Base-by-base conservation (phyloP, 2,329 filamentous ascomycete species). In the Colletotrichum gloeosporioides region DNA sequence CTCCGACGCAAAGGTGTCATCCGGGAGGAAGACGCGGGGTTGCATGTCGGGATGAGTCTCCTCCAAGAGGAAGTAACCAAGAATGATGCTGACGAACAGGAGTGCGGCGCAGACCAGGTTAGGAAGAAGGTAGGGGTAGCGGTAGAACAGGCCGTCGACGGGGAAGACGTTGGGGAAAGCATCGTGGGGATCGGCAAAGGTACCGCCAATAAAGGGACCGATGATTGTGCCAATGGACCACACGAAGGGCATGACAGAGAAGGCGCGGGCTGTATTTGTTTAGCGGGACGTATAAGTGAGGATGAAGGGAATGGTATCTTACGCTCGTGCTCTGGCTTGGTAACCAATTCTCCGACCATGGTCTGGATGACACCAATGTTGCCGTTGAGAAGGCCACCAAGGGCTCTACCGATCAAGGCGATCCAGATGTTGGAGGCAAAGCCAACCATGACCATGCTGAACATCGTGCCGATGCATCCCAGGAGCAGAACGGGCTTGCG, bases 301-400 rank as follows among this genome's bases (percentile, higher is more conserved):
- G 6, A 15, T 18, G 8, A 7, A 61, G 25, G 4, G 29, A 27
- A 32, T 22, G 31, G 18, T n/a, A 39, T 34, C 93, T 88, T 86
- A 95, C 93, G 95, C 86, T 98, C 95, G 85, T 98, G 95, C 80
- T 96, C 94, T 16, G 95, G 95, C 74, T 93, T 95, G 39, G 90
- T 94, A 68, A 98, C 94, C 72, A 98, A 85, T 84, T 98, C 96
- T 32, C 94, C 95, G 16, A 98, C 96, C 95, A 98, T 98, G 22
- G 95, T 98, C 84, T 98, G 94, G 79, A 97, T 95, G 44, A 97
- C 95, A 32, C 95, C 96, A 79, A 98, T 95, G 82, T 98, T 98
- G 75, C 96, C 96, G 84, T 98, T 98, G 71, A 98, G 88, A 15
- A 96, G 88, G 27, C 96, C 96, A 57, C 95, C 96, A 16, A 97